A percentile compares a stretch with the other conserved stretches of the same genome.
Conservation (phyloP, 1,139 yeast species). For the Hansenula sp. region DNA sequence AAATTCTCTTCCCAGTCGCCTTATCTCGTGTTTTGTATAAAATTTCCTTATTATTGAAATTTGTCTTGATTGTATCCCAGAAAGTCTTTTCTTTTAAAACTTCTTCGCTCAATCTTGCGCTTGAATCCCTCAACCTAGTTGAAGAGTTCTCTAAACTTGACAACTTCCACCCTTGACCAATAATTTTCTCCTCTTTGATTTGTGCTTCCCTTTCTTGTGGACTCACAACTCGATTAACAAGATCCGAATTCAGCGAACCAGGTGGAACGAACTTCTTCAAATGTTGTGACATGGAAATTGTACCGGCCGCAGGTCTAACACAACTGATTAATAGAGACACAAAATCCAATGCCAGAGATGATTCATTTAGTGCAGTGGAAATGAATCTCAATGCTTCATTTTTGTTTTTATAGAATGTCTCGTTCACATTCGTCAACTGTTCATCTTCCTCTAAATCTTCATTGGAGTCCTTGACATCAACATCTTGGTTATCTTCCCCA, state of each 20-base stretch:
- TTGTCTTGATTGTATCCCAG: conserved; percentile 53
- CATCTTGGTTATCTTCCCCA: conserved; percentile 7
- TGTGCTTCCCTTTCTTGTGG: conserved; percentile 20
- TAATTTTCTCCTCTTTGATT: conserved; percentile 33
- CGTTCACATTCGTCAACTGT: conserved; percentile 25
- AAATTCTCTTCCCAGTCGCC: conserved; percentile 39
- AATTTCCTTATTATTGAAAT: conserved; percentile 60
- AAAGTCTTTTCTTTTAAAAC: conserved; percentile 62
- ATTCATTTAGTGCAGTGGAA: conserved; percentile 76
- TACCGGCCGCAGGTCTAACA: conserved; percentile 78
- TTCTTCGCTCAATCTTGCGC: conserved; percentile 48
- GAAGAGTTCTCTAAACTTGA: conserved; percentile 62
- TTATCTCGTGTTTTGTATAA: conserved; percentile 64
- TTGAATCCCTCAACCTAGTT: conserved; percentile 46
- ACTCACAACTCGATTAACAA: conserved; percentile 28
- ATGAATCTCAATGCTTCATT: conserved; percentile 53
- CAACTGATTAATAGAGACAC: conserved; percentile 81
- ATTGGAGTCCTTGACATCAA: conserved; percentile 4
- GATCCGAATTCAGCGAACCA: conserved; percentile 76
- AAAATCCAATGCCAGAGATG: conserved; percentile 83
- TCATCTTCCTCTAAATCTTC: conserved; percentile 9
- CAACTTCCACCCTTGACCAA: conserved; percentile 86
- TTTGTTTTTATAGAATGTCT: conserved; percentile 53
- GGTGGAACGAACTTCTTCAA: conserved; percentile 72
- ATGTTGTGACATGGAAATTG: conserved; percentile 87